These are phyloP conservation scores for Luzula sylvatica DNA, from an alignment of 176 grass and related monocot species.

Conservation along the genomic window DNA sequence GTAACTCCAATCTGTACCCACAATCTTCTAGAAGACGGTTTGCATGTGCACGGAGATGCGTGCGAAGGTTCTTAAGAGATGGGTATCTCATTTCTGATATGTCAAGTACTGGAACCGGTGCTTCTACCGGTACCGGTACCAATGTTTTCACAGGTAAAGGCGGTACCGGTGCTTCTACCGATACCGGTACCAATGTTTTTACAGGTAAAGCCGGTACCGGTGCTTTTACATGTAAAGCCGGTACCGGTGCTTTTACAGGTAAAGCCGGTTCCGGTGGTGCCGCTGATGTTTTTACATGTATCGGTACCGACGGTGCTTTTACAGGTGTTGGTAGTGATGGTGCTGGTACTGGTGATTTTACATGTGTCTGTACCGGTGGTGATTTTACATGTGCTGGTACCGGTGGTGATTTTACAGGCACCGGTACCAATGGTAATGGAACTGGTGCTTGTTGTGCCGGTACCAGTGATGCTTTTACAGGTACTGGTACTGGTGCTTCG, in stretches of 20 bases:
- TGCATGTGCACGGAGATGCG: conserved; percentile 56
- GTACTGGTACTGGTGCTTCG: neutral
- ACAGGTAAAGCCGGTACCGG: no score
- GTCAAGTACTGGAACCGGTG: conserved; percentile 25
- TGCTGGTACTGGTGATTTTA: no score
- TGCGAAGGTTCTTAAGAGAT: conserved; percentile 28
- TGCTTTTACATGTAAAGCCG: no score
- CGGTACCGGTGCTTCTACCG: no score
- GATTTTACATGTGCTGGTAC: conserved; percentile 8
- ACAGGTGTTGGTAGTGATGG: no score
- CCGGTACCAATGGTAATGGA: conserved; percentile 28
- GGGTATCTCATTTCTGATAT: neutral
- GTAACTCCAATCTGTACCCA: conserved; percentile 51
- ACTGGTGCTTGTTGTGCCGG: conserved; percentile 22
- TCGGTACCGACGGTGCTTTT: no score
- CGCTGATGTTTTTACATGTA: conserved; percentile 19
- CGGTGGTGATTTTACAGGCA: conserved; percentile 5
- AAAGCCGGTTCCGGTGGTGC: conserved; percentile 18
- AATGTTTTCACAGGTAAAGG: no score
- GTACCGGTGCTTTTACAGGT: no score
- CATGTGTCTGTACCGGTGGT: no score
- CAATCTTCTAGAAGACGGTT: conserved; percentile 58
- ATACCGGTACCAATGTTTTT: conserved; percentile 29
- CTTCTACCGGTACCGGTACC: conserved; percentile 24
- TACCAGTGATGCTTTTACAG: neutral